Evolutionary conservation across 2,329 filamentous ascomycete species (phyloP), one percentile per base, ranked within the genome.

Genomic region (Celoporthe dispersa): DNA sequence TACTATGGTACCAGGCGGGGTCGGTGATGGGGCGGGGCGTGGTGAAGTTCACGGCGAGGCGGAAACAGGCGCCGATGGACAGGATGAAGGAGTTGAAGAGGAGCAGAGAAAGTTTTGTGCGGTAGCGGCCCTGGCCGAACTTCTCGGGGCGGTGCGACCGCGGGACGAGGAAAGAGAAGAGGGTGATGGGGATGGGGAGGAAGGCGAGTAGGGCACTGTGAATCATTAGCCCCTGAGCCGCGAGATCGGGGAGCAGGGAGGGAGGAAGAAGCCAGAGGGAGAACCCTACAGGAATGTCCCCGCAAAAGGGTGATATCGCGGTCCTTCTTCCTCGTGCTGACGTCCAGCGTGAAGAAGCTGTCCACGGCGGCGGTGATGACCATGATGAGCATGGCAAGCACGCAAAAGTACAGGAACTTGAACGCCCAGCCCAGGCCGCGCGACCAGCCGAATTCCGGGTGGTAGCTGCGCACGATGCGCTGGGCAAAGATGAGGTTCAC

Each of bases 401-500:
- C 85, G 28, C 89, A 79, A 44, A 82, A 81, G 77, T 90, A 90
- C 33, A 93, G 78, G 37, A 83, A 76, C 71, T 84, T 86, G 79
- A 94, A 91, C 35, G 79, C 68, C 28, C 82, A 73, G 1, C 82
- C 83, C 33, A 88, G 82, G 1, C 80, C 75, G 33, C 80, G 83
- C 72, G 87, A 85, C 92, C 93, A 95, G 70, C 92, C 93, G 41
- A 93, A 77, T 2, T 78, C 77, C 0, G 93, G 92, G 76, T 94
- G 92, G 61, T 88, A 87, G 5, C 91, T 91, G 67, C 94, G 87
- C 25, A 96, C 79, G 35, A 97, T 85, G 61, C 94, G 89, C 79
- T 94, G 92, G 0, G 90, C 81, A 77, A 94, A 92, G 75, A 96
- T 81, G 57, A 97, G 81, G 80, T 97, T 96, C 79, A 94, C 82